Base-by-base conservation (phyloP, 139 green algal species). In the Chlorella sp. region DNA sequence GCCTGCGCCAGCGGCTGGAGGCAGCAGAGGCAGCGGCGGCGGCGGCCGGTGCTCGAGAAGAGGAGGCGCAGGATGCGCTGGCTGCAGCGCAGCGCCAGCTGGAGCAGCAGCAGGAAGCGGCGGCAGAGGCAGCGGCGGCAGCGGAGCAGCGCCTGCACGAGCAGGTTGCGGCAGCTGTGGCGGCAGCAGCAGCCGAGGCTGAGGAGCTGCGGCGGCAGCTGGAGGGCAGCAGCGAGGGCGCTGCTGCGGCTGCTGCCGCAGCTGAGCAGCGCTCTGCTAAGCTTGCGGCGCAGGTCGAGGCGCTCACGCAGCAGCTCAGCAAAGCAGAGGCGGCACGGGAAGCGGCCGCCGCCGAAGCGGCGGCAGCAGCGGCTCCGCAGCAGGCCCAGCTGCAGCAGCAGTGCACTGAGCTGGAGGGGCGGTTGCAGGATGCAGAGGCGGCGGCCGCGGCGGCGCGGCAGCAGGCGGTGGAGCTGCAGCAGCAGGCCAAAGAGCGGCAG, bases 401-500 rank as follows among this genome's bases (percentile, higher is more conserved):
- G 36, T 38, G 16, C 32, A 17, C 13, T 44, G 43, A 76, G 44
- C 32, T 84, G 64, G 22, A 56, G 17, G 44, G 43, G 43, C 64
- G 43, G 32, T 3, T 62, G 41, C 64, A 56, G n/a, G 44, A 48
- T n/a, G 79, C 79, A 40, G 58, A 76, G 43, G 79, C n/a, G 11
- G 64, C 79, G 32, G 64, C 64, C 11, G 79, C 36, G 1, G 79
- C 70, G 0, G 56, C 58, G 8, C 70, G 51, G 40, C 40, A 62
- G 17, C 69, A 81, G 41, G 30, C 65, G 26, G 32, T 11, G 30
- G 24, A 73, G 81, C 70, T 79, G 70, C 81, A 81, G 56, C 38
- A 62, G 70, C 51, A 64, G 70, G 84, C 84, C 2, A 76, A 75
- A 46, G 84, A 90, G 76, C 84, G 87, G 22, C 87, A 90, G 85